Evolutionary conservation across 2,329 filamentous ascomycete genomes (phyloP), one percentile per base, ranked within the genome.

Genomic region (Pseudopyrenochaeta lycopersici): DNA sequence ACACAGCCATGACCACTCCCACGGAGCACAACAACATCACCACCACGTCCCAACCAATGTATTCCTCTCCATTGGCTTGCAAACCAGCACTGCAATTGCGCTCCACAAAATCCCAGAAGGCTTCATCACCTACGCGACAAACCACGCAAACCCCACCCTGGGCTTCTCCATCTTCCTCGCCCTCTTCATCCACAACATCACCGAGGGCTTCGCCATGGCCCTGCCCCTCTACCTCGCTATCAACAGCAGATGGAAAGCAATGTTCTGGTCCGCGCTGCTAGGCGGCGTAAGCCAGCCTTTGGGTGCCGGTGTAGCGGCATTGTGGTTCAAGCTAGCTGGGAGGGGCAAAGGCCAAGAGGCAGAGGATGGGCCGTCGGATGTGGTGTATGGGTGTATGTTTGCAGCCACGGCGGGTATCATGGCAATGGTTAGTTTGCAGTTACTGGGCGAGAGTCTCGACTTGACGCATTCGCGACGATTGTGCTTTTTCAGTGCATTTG

Each of bases 161-260:
- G 95, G 95, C 17, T 87, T 97, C 76, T 90, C 91, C 46, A 92
- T 99, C 49, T 99, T 99, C 78, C 85, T 98, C 75, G 94, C 95
- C 0, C 84, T 99, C 7, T 97, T 97, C 72, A 94, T 99, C 54
- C 95, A 99, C 82, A 99, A 98, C 78, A 96, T 99, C 68, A 93
- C 92, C 23, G 95, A 99, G 78, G 95, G 95, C 1, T 98, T 98
- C 72, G 91, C 93, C 57, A 90, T 99, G 84, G 92, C 92, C 0
- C 80, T 99, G 0, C 95, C 95, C 0, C 82, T 99, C 0, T 99
- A 96, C 76, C 90, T 99, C 68, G 95, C 95, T 1, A 85, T 97
- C 29, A 85, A 89, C 57, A 94, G 88, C 53, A 89, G 92, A 40
- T 80, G 86, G 71, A 89, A 88, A 66, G 94, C 95, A 15, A 95